Evolutionary conservation across 257 asterid genomes (phyloP), one percentile per base, ranked within the genome.

Genomic region (Haberlea rhodopensis): DNA sequence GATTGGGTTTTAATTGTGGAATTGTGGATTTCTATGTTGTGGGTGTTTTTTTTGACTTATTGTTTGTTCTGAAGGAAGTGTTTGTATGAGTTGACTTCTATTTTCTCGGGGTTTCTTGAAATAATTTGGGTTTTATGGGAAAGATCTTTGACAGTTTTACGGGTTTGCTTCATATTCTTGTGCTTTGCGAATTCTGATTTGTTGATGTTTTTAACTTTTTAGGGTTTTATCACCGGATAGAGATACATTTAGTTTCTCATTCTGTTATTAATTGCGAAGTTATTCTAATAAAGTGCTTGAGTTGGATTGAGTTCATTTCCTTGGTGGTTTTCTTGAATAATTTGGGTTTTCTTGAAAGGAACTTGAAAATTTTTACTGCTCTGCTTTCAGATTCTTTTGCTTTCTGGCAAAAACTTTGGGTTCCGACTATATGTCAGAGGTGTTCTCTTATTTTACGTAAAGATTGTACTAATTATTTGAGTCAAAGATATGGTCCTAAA

Each of bases 261-360:
- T 62, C 27, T 40, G 59, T 23, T 54, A 29, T 66, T 69, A 72
- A 73, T 74, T 66, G 62, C 57, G 62, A 58, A 69, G 53, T 74
- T 63, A 6, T 75, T 60, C 25, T 69, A 65, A 71, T 72, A 56
- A 62, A 59, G 67, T 66, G 69, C 54, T 70, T 23, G 73, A 67
- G 66, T 65, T 71, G 74, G 57, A 75, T 76, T 76, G 79, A 76
- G 73, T 81, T 71, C 40, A 52, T 16, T 59, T 61, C 68, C 59
- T 63, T 57, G 56, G 70, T 75, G 49, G 24, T 27, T 69, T 69
- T 24, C 67, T 71, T 60, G 70, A 58, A 63, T 53, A 29, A 6
- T 64, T 48, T 67, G 63, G 40, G 53, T 52, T 74, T 68, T 56
- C 24, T 57, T 10, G 70, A 48, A 28, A 57, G 25, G 23, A n/a